phyloP scores from a whole-genome alignment of 148 eudicot genomes.

The Suaeda aralocaspica region DNA sequence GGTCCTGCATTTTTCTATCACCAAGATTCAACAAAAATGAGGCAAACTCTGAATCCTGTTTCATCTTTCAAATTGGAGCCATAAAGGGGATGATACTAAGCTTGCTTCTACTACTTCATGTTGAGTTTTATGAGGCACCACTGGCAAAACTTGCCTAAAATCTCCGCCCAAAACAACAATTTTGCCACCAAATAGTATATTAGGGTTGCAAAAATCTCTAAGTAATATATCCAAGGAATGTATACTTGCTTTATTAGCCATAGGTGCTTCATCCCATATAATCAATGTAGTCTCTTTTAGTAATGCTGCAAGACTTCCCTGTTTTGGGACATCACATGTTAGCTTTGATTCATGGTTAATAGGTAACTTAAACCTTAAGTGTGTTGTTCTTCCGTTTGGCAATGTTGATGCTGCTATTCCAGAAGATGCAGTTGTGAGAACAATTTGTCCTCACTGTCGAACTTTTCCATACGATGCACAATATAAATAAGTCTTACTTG shows the following conservation, averaged over 20 bases:
- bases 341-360: not conserved
- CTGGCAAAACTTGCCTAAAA: too few relatives aligned
- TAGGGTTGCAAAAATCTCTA: not conserved
- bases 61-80: too few relatives aligned
- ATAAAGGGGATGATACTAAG: too few relatives aligned
- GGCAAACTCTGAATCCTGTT: too few relatives aligned
- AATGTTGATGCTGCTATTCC: not conserved
- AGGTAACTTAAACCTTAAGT: not conserved
- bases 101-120: too few relatives aligned
- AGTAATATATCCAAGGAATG: not conserved
- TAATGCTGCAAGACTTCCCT: not conserved
- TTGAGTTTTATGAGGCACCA: too few relatives aligned
- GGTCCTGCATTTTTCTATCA: too few relatives aligned
- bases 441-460: not conserved
- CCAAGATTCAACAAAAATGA: too few relatives aligned
- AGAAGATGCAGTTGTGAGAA: not conserved
- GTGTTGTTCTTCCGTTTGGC: not conserved
- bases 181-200: not conserved
- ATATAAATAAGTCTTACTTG: constrained; percentile 4
- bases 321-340: not conserved
- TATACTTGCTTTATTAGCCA: too few relatives aligned
- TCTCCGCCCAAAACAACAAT: too few relatives aligned
- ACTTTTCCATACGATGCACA: not conserved
- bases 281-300: not conserved
- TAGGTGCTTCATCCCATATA: not conserved